Evolutionary conservation across 2,329 filamentous ascomycete genomes (phyloP), one percentile per base, ranked within the genome.

Genomic region (Colletotrichum simmondsii): DNA sequence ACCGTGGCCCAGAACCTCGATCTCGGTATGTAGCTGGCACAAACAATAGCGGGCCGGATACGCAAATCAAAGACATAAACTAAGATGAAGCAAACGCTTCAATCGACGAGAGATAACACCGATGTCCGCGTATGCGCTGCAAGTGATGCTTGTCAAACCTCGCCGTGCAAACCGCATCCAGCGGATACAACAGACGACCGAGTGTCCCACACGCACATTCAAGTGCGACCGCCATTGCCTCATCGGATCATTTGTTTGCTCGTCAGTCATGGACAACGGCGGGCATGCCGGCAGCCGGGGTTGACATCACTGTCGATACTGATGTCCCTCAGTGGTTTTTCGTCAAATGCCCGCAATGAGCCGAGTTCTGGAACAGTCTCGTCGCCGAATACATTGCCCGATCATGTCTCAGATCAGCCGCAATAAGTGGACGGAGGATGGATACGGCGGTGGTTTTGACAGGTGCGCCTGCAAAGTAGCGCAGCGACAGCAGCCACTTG

Each of bases 121-220:
- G 19, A 19, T 42, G 14, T 42, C 14, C 16, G 37, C 11, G 16
- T 53, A 16, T 10, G 37, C 22, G 30, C 30, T 28, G 24, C 16
- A 24, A 68, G 22, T 52, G 19, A 19, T 5, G 22, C 6, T 22
- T 28, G 30, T 14, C 22, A 59, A n/a, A 64, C 65, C 28, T 46
- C 53, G 52, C 37, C 12, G 32, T 14, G 37, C 11, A n/a, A 26
- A 2, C 53, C 14, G 62, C 32, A 14, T 35, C 24, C 3, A 22
- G 5, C 24, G 37, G 65, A 63, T 68, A 68, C 69, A 63, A 72
- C 12, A 54, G 54, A 42, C 71, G 57, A 65, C 26, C n/a, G 22
- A 35, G 12, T 8, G 71, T 73, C 65, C 26, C 71, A 65, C 67
- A 49, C 19, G 60, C 35, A 49, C 57, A 14, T 24, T 26, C 22